Percentiles rank a stretch among this genome's conserved stretches.
phyloP scores from a whole-genome alignment of 768 basidiomycete genomes.

The Boletellus sp. region DNA sequence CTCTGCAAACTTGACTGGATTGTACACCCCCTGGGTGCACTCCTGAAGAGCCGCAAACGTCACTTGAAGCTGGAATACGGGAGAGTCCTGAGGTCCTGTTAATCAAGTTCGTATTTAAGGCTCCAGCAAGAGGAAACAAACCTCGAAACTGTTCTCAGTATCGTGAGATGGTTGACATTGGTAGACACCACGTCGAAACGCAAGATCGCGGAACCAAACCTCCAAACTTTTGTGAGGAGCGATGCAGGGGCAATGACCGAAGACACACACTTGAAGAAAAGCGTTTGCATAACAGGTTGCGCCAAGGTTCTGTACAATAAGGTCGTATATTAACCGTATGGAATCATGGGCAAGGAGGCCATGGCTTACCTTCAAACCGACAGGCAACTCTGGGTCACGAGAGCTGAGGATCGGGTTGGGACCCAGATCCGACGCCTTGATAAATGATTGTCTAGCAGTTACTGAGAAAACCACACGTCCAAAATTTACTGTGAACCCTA shows the following conservation, averaged over 20 bases:
- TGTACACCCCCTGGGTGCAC: conserved; percentile 65
- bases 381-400: conserved; percentile 56
- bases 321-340: conserved; percentile 1
- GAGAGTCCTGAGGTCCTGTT: conserved; percentile 54
- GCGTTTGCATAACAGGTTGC: conserved; percentile 98
- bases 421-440: conserved; percentile 51
- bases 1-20: conserved; percentile 82
- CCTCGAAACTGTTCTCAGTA: conserved; percentile 41
- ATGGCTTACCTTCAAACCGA: conserved; percentile 67
- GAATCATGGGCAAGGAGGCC: neutral
- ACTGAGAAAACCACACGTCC: conserved; percentile 35
- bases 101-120: neutral
- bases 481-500: neutral
- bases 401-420: conserved; percentile 49
- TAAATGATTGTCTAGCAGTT: conserved; percentile 46
- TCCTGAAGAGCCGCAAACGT: conserved; percentile 85
- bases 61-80: conserved; percentile 72
- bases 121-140: conserved; percentile 20
- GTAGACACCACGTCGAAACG: conserved; percentile 83
- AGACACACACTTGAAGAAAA: conserved; percentile 69
- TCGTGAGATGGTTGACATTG: conserved; percentile 60
- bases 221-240: conserved; percentile 29
- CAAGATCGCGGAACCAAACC: conserved; percentile 89
- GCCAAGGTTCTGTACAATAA: conserved; percentile 71
- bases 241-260: neutral